phyloP scores from a whole-genome alignment of 1,139 yeast genomes.

The Spencermartinsiella ligniputridi region DNA sequence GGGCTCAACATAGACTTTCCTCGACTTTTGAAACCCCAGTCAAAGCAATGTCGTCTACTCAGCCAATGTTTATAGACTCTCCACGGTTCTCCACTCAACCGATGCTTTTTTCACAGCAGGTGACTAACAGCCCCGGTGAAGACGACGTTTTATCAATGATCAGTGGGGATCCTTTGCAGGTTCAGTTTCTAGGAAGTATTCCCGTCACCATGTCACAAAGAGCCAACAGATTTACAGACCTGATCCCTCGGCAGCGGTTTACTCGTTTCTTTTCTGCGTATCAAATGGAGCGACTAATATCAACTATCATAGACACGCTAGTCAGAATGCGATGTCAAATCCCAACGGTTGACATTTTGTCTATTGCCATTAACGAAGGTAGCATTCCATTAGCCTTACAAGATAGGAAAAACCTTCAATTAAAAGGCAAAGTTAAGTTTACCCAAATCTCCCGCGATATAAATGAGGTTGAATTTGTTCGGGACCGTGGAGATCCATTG shows the following conservation, averaged over 20 bases:
- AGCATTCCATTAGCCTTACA: not conserved
- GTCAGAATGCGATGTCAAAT: conserved; percentile 7
- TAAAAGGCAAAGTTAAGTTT: conserved; percentile 47
- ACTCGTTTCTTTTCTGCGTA: conserved; percentile 47
- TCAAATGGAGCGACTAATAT: conserved; percentile 42
- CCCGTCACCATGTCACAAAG: conserved; percentile 31
- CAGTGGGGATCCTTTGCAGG: conserved; percentile 46
- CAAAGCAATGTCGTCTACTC: not conserved
- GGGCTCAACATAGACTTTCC: conserved; percentile 21
- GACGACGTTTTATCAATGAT: conserved; percentile 34
- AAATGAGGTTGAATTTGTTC: conserved; percentile 44
- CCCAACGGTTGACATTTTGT: conserved; percentile 38
- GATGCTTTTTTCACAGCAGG: conserved; percentile 19
- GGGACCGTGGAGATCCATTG: conserved; percentile 57
- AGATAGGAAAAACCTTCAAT: conserved; percentile 45
- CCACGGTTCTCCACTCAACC: conserved; percentile 13
- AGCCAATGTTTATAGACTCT: not conserved
- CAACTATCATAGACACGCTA: conserved; percentile 30
- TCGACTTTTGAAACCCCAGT: not conserved
- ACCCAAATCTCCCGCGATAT: conserved; percentile 25
- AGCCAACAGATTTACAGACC: conserved; percentile 29
- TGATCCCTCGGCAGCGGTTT: conserved; percentile 39
- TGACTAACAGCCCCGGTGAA: conserved; percentile 6
- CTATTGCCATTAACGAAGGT: conserved; percentile 19
- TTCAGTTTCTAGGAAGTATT: conserved; percentile 41